Base-by-base conservation (phyloP, 371 early-diverging fungal genomes). In the Apophysomyces variabilis region DNA sequence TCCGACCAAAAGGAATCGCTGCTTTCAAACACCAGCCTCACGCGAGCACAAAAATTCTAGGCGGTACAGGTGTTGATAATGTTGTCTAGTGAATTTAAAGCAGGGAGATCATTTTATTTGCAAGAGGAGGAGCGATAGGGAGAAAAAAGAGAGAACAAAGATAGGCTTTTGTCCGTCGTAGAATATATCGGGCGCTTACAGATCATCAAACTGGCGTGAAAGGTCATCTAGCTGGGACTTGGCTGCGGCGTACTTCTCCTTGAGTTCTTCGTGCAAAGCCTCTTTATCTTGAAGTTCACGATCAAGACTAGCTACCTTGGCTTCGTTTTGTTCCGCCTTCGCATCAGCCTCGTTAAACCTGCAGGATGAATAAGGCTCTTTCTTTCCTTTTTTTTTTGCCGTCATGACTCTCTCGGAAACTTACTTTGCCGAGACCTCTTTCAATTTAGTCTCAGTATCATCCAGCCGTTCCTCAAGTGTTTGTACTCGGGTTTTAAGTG, bases 211-310 rank as follows among this genome's bases (percentile, higher is more conserved):
- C 54, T 84, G 81, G 73, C 87, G 87, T 65, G 91, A 76, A 65
- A 91, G 84, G 56, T 88, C 87, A 39, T 94, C 94, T 64, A 91
- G 79, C 72, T 94, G 93, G 56, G 74, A 58, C 87, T 92, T 91
- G 75, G 82, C 74, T 35, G 73, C 66, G 41, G 76, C 73, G 75
- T 84, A 87, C 76, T 92, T 90, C 43, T 83, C 85, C 60, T 71
- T 65, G 44, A 87, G 71, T 38, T 89, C 89, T 64, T 92, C 89
- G 72, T 89, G 72, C 69, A 79, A 77, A 65, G 71, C 71, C 70
- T 94, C 93, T 65, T 85, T 80, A 26, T 85, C 86, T 46, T 74
- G 79, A 62, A 82, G 75, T 66, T 92, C 90, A 62, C 78, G 72
- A 73, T 93, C 92, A 72, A 92, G 75, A 62, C 78, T 71, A 38